These are phyloP conservation scores for Diaporthe citri DNA, from an alignment of 2,329 filamentous ascomycete species.

Conservation along the genomic window DNA sequence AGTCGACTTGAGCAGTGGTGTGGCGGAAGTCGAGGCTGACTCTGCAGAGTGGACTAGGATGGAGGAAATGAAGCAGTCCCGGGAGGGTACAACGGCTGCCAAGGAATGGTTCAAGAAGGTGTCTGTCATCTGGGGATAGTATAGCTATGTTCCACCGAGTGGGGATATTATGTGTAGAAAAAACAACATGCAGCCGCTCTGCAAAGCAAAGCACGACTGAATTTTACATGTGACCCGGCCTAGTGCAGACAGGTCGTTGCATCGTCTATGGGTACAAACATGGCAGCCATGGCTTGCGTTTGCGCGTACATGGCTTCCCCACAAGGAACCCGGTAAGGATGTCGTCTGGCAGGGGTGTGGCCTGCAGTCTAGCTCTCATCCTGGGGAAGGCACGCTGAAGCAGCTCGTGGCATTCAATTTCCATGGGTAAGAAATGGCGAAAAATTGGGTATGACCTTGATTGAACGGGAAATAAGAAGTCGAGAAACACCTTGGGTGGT, in stretches of 20 bases:
- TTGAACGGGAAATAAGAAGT: background rate
- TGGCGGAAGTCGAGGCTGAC: background rate
- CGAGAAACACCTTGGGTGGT: background rate
- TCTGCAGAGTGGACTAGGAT: background rate
- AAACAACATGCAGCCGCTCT: background rate
- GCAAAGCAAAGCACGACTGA: background rate
- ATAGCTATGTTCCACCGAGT: background rate
- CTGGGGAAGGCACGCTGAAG: background rate
- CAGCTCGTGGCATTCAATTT: background rate
- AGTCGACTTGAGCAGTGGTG: background rate
- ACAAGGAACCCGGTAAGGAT: background rate
- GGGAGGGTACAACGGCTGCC: background rate
- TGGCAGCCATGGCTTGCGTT: background rate
- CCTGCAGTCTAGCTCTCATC: background rate
- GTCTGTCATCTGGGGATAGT: background rate
- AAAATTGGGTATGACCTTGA: accelerated
- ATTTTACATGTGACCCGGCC: background rate
- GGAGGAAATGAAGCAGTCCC: background rate
- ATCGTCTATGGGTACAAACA: background rate
- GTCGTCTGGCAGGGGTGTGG: background rate
- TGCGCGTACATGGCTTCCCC: background rate
- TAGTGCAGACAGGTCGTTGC: background rate
- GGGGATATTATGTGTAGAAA: background rate
- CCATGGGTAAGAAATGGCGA: background rate
- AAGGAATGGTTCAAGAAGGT: background rate